Evolutionary conservation across 1,139 yeast species (phyloP).

Genomic region (Scheffersomyces titani): DNA sequence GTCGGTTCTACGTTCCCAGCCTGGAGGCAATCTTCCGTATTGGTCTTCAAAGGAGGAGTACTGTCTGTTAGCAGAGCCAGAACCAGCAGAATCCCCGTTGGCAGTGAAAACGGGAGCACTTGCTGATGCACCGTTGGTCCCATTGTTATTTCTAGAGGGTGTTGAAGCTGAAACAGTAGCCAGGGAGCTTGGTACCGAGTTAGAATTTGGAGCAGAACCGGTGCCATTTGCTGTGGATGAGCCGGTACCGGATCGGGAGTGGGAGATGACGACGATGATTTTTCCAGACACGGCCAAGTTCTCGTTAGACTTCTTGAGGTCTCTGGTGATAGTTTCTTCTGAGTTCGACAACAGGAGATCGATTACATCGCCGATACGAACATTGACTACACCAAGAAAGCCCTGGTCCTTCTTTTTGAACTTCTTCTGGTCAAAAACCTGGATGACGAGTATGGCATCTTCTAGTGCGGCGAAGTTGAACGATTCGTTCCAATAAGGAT

Average conservation of each 20-base stretch:
- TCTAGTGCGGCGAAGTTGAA: conserved; percentile 79
- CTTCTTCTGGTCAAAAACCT: conserved; percentile 95
- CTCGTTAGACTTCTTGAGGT: conserved; percentile 88
- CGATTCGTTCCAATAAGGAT: conserved; percentile 97
- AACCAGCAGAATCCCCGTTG: conserved; percentile 9
- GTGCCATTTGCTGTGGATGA: neutral
- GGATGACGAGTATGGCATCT: conserved; percentile 85
- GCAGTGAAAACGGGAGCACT: conserved; percentile 7
- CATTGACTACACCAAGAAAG: conserved; percentile 93
- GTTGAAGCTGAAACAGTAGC: conserved; percentile 13
- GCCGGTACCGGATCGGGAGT: conserved; percentile 11
- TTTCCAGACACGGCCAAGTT: conserved; percentile 91
- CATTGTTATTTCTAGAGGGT: neutral
- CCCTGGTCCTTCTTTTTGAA: conserved; percentile 99
- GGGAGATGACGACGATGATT: conserved; percentile 73
- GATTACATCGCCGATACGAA: conserved; percentile 85
- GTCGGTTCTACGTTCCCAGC: conserved; percentile 99
- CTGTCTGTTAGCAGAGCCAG: conserved; percentile 48
- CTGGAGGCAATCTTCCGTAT: conserved; percentile 93
- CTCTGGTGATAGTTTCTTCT: conserved; percentile 91
- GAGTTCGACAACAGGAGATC: conserved; percentile 60
- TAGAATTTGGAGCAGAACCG: conserved; percentile 4
- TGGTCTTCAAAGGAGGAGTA: conserved; percentile 96
- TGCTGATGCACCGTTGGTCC: conserved; percentile 1
- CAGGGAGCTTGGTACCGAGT: conserved; percentile 11